Percentiles rank a stretch among this genome's conserved stretches.
phyloP scores from a whole-genome alignment of 257 asterid genomes.

The Fraxinus cuspidata region DNA sequence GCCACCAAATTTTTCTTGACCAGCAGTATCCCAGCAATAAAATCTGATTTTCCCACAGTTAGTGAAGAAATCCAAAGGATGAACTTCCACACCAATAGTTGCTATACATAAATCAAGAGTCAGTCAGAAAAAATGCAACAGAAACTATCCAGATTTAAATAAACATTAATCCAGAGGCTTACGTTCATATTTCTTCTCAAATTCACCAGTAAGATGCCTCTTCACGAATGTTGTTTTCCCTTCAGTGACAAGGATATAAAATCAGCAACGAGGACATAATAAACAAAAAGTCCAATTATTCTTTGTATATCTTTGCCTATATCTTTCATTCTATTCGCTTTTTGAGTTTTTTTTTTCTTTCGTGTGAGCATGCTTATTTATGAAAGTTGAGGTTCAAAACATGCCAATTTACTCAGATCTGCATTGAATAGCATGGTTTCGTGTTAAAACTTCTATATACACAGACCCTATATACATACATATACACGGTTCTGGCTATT shows the following conservation, averaged over 20 bases:
- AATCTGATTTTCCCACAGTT: slow-evolving; percentile 78
- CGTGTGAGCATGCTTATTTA: too few relatives aligned
- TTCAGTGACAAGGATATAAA: slow-evolving; percentile 12
- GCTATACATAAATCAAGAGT: slow-evolving; percentile 42
- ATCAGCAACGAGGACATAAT: neutral
- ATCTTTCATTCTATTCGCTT: neutral
- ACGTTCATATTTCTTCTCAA: slow-evolving; percentile 97
- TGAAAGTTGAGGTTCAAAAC: neutral
- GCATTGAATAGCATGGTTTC: too few relatives aligned
- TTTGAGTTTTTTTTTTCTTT: too few relatives aligned
- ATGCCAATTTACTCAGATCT: neutral
- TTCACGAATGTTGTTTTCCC: slow-evolving; percentile 92
- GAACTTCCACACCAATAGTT: slow-evolving; percentile 91
- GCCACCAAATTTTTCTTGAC: slow-evolving; percentile 93
- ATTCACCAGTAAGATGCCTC: slow-evolving; percentile 93
- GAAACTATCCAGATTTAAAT: neutral
- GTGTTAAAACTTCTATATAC: too few relatives aligned
- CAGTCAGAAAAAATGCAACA: neutral
- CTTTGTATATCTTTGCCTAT: neutral
- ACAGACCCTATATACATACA: too few relatives aligned
- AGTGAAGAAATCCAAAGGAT: slow-evolving; percentile 80
- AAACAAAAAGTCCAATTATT: too few relatives aligned
- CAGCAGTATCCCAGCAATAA: slow-evolving; percentile 97
- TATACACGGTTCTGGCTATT: too few relatives aligned
- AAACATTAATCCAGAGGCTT: slow-evolving; percentile 23